Evolutionary conservation across 192 early-diverging fungal species (phyloP).

Genomic region (Umbelopsis sp.): DNA sequence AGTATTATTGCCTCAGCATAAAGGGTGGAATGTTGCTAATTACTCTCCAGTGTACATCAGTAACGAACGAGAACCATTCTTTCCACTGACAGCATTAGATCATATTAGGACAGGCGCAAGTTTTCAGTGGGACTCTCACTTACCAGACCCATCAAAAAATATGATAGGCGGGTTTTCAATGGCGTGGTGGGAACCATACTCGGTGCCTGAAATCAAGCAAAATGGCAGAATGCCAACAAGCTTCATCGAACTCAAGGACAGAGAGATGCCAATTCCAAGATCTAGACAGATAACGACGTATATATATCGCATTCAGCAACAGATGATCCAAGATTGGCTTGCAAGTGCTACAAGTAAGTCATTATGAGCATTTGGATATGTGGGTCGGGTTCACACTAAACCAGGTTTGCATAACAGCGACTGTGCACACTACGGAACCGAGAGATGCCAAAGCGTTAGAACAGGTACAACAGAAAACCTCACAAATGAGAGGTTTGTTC

Average conservation of each 20-base stretch:
- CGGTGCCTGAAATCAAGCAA: background rate
- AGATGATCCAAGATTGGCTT: background rate
- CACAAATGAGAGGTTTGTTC: background rate
- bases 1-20: background rate
- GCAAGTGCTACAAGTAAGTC: background rate
- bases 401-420: background rate
- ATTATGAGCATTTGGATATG: background rate
- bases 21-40: slow-evolving; percentile 3
- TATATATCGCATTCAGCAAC: background rate
- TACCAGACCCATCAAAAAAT: background rate
- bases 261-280: background rate
- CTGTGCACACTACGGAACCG: background rate
- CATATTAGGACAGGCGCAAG: background rate
- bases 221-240: slow-evolving; percentile 1
- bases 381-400: slow-evolving; percentile 1
- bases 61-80: background rate
- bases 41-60: background rate
- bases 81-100: background rate
- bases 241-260: slow-evolving; percentile 2
- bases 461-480: background rate
- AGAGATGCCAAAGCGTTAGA: background rate
- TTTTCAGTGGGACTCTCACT: background rate
- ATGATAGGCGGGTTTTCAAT: slow-evolving; percentile 5
- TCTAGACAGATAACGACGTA: background rate
- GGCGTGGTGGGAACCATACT: slow-evolving; percentile 1